Percentiles rank a stretch among this genome's conserved stretches.
Conservation (phyloP, 2,329 filamentous ascomycete species). For the Fusarium sp. region DNA sequence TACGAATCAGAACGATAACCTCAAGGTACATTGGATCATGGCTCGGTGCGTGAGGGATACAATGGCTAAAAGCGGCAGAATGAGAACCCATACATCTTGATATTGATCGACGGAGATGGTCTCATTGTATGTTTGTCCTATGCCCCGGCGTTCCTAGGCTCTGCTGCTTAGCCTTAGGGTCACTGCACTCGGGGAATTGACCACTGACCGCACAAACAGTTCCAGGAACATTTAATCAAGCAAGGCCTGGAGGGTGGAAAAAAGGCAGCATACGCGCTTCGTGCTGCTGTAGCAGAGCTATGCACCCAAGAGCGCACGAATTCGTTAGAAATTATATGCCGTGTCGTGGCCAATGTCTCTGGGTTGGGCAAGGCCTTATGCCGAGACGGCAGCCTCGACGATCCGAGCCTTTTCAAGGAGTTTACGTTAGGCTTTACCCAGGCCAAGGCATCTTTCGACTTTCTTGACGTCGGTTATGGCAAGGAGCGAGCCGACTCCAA, state of each 20-base stretch:
- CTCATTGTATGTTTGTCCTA: conserved; percentile 64
- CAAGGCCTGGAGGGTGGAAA: conserved; percentile 71
- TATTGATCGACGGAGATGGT: conserved; percentile 76
- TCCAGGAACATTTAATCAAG: conserved; percentile 69
- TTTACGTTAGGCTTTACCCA: conserved; percentile 75
- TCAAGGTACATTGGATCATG: conserved; percentile 60
- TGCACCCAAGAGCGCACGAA: conserved; percentile 61
- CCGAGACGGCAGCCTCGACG: conserved; percentile 63
- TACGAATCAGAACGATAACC: conserved; percentile 57
- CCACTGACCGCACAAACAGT: conserved; percentile 58
- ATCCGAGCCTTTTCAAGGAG: conserved; percentile 64
- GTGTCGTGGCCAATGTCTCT: conserved; percentile 69
- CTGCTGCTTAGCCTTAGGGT: background rate
- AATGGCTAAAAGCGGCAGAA: conserved; percentile 56
- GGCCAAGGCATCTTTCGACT: conserved; percentile 72
- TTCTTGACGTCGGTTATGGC: conserved; percentile 73
- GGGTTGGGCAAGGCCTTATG: conserved; percentile 67
- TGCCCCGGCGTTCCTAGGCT: background rate
- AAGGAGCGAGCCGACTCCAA: conserved; percentile 74
- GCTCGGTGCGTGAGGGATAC: conserved; percentile 18
- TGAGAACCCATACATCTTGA: conserved; percentile 72
- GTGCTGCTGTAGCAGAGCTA: conserved; percentile 62
- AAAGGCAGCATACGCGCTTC: conserved; percentile 66
- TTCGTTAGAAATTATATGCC: conserved; percentile 69
- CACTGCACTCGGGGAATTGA: background rate